phyloP scores from a whole-genome alignment of 176 grass and related monocot genomes.

The Phragmites australis region DNA sequence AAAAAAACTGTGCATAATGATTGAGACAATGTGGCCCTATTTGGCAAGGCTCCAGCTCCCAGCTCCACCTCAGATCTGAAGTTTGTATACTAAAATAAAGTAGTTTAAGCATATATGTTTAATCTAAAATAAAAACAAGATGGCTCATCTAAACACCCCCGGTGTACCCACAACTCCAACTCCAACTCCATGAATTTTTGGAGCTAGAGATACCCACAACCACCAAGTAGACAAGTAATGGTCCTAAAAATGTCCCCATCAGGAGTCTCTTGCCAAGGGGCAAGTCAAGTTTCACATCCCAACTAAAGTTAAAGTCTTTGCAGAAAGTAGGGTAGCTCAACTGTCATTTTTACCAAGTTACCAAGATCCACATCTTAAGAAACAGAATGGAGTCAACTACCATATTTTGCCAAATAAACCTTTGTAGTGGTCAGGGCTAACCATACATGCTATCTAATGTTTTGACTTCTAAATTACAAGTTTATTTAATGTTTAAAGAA shows the following conservation, averaged over 20 bases:
- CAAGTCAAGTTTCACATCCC: neutral
- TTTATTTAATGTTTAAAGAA: neutral
- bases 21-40: slow-evolving; percentile 15
- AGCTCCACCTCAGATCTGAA: too few relatives aligned
- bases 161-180: too few relatives aligned
- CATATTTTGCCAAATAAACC: neutral
- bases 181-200: too few relatives aligned
- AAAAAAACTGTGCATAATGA: neutral
- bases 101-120: too few relatives aligned
- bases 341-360: neutral
- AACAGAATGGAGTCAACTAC: neutral
- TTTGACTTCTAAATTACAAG: neutral
- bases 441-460: slow-evolving; percentile 1
- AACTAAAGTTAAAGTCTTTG: neutral
- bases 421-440: neutral
- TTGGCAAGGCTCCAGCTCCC: too few relatives aligned
- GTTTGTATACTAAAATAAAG: too few relatives aligned
- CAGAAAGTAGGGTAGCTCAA: neutral
- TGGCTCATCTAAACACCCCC: too few relatives aligned
- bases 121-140: too few relatives aligned
- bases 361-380: neutral
- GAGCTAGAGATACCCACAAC: too few relatives aligned
- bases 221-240: neutral
- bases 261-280: neutral
- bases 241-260: neutral